Percentiles rank a stretch among this genome's conserved stretches.
Conservation (phyloP, 495 filamentous ascomycete genomes). For the Podospora comata region DNA sequence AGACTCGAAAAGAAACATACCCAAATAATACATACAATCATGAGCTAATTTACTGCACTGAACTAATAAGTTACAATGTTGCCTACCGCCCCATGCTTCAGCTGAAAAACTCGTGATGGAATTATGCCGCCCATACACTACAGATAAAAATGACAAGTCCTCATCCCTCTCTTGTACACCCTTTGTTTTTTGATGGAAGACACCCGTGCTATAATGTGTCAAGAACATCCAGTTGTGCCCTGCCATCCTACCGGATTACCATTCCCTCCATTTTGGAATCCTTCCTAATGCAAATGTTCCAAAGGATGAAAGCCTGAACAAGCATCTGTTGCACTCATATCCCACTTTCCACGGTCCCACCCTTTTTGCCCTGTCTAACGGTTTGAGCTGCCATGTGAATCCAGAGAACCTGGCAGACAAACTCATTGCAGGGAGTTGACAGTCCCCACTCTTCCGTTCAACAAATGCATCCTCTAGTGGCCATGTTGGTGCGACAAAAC, state of each 20-base stretch:
- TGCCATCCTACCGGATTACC: background rate
- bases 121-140: background rate
- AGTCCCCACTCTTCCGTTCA: background rate
- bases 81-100: background rate
- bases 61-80: conserved; percentile 5
- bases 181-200: background rate
- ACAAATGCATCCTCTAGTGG: background rate
- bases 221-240: background rate
- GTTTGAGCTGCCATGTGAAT: background rate
- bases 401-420: background rate
- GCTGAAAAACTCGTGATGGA: background rate
- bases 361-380: background rate
- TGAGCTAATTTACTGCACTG: conserved; percentile 1
- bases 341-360: background rate
- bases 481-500: background rate
- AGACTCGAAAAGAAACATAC: background rate
- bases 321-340: background rate
- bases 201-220: background rate
- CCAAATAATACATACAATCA: background rate
- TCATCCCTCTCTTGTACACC: background rate
- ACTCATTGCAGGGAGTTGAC: background rate
- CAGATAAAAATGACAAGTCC: background rate
- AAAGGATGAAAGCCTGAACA: background rate
- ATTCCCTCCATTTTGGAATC: background rate
- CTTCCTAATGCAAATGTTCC: background rate